Evolutionary conservation across 805 yeast genomes (phyloP).

Genomic region (Saturnispora sanitii): DNA sequence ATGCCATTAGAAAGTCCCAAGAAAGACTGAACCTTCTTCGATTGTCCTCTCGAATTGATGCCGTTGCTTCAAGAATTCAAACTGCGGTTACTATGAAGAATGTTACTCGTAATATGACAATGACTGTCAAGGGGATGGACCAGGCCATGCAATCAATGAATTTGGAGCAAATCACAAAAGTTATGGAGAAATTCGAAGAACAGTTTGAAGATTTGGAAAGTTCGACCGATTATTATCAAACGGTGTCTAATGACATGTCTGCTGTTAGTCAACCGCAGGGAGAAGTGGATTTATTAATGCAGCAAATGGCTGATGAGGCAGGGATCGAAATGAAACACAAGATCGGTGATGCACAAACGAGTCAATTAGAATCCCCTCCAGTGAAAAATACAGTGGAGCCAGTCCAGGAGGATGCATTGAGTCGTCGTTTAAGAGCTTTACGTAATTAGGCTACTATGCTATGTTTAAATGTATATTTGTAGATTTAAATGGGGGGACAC

Average conservation of each 20-base stretch:
- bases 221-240: constrained; percentile 84
- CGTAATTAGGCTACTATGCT: constrained; percentile 43
- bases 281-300: constrained; percentile 84
- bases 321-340: constrained; percentile 88
- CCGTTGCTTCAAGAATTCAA: constrained; percentile 91
- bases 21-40: constrained; percentile 76
- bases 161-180: constrained; percentile 80
- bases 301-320: constrained; percentile 92
- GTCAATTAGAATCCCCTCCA: constrained; percentile 28
- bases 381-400: constrained; percentile 42
- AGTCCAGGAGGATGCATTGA: constrained; percentile 60
- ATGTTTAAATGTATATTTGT: no score
- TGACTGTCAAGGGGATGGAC: constrained; percentile 93
- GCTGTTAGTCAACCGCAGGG: constrained; percentile 91
- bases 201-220: constrained; percentile 97
- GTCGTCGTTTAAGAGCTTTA: constrained; percentile 82
- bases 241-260: constrained; percentile 78
- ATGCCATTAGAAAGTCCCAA: constrained; percentile 84
- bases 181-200: constrained; percentile 93
- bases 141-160: constrained; percentile 93
- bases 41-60: constrained; percentile 83
- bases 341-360: constrained; percentile 51
- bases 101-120: constrained; percentile 89
- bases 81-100: constrained; percentile 97
- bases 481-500: no score